Evolutionary conservation across 2,329 filamentous ascomycete species (phyloP).

Genomic region (Fulvia fulva): DNA sequence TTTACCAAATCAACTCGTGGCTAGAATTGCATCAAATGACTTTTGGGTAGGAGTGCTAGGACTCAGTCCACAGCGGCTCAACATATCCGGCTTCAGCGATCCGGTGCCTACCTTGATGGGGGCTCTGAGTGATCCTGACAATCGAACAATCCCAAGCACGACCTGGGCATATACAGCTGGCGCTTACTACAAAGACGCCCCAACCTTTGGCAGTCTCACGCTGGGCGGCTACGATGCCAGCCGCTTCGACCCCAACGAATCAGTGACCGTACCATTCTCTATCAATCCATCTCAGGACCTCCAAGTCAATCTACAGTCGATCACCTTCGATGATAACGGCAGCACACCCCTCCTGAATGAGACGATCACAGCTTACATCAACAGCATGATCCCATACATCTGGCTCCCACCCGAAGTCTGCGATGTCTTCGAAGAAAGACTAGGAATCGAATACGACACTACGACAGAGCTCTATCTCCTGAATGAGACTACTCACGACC

Average conservation of each 20-base stretch:
- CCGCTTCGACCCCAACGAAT: conserved; percentile 37
- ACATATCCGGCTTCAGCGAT: conserved; percentile 18
- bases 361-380: conserved; percentile 31
- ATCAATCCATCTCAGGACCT: conserved; percentile 25
- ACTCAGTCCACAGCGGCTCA: conserved; percentile 21
- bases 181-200: conserved; percentile 24
- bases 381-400: conserved; percentile 40
- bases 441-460: conserved; percentile 39
- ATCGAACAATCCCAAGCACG: conserved; percentile 8
- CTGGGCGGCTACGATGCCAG: conserved; percentile 42
- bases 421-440: conserved; percentile 37
- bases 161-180: conserved; percentile 30
- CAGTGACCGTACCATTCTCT: conserved; percentile 26
- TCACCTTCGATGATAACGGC: conserved; percentile 21
- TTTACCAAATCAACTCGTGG: conserved; percentile 32
- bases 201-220: conserved; percentile 30
- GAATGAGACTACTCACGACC: conserved; percentile 37
- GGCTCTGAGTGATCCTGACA: conserved; percentile 8
- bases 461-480: conserved; percentile 38
- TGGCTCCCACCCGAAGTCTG: conserved; percentile 40
- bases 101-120: conserved; percentile 20
- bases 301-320: conserved; percentile 21
- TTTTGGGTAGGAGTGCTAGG: conserved; percentile 37
- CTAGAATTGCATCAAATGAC: conserved; percentile 19
- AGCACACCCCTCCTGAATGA: conserved; percentile 23